A percentile compares a stretch with the other conserved stretches of the same genome.
Evolutionary conservation across 1,284 basidiomycete genomes (phyloP).

Genomic region (Tranzscheliella williamsii): DNA sequence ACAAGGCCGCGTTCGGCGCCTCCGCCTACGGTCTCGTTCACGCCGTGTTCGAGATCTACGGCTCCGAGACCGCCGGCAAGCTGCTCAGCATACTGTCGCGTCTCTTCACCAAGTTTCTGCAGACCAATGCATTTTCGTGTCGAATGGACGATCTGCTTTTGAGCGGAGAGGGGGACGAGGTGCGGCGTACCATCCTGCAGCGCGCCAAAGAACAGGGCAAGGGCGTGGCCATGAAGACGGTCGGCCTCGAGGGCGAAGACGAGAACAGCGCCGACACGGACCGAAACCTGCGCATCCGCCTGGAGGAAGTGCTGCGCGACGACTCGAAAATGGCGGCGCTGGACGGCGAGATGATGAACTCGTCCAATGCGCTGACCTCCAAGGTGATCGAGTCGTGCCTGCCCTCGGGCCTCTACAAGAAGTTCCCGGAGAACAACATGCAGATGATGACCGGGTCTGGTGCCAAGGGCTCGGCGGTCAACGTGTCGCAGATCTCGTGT

Average conservation of each 20-base stretch:
- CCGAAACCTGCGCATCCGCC: constrained; percentile 64
- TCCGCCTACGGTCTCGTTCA: constrained; percentile 95
- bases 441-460: constrained; percentile 98
- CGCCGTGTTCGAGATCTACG: constrained; percentile 98
- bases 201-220: constrained; percentile 76
- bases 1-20: constrained; percentile 97
- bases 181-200: constrained; percentile 72
- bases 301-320: constrained; percentile 94
- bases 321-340: constrained; percentile 97
- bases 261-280: constrained; percentile 61
- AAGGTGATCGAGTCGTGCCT: constrained; percentile 74
- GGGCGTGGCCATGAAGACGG: constrained; percentile 75
- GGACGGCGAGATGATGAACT: constrained; percentile 76
- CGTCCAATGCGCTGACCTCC: constrained; percentile 75
- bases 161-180: constrained; percentile 77
- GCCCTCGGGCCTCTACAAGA: constrained; percentile 73
- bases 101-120: constrained; percentile 93
- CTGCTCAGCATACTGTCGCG: constrained; percentile 90
- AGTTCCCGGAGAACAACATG: constrained; percentile 98
- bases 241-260: constrained; percentile 63
- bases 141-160: constrained; percentile 97
- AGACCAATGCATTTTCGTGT: constrained; percentile 96
- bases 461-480: constrained; percentile 96
- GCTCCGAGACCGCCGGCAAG: constrained; percentile 82
- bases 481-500: constrained; percentile 96